Evolutionary conservation across 495 filamentous ascomycete species (phyloP), one percentile per base, ranked within the genome.

Genomic region (Hypoxylon intermedium): DNA sequence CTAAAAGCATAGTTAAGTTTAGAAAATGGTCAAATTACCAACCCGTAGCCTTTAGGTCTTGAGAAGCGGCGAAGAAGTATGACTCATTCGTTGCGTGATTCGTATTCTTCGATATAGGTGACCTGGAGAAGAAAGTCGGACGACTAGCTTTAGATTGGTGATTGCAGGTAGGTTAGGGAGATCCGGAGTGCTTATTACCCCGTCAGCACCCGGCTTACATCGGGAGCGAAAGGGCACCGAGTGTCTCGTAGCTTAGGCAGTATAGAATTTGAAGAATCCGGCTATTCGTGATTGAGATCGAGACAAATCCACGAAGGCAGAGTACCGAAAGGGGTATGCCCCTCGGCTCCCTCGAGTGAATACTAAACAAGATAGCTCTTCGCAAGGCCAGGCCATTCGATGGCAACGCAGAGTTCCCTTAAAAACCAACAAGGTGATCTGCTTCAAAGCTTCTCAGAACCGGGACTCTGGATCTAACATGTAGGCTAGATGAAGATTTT

Each of bases 401-500:
- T 24, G 34, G 20, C 24, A 51, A 33, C 58, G 53, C 33, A 42
- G 9, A 34, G 18, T 18, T 24, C 16, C 19, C 26, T 41, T 24
- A 20, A 16, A 18, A 41, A 48, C 53, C 48, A 9, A 23, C 36
- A 26, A 45, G 7, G 11, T 58, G 34, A 53, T 50, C 28, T 7
- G 23, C 44, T 20, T 42, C 37, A 15, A 24, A 43, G 12, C 5
- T 15, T 19, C 30, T 23, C 15, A 16, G 30, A 19, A 64, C 49
- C 49, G 43, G 53, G 44, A 26, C 20, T 45, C 23, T 33, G 43
- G 42, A 40, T 45, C 23, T 30, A 15, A 28, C 15, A 15, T 15
- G 15, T n/a, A 43, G 31, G 21, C 31, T 58, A 53, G 34, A 38
- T 19, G 30, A 53, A 28, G 9, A 36, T 53, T 31, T 58, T 36